These are phyloP conservation scores for Juglanconis sp. DNA, from an alignment of 2,329 filamentous ascomycete genomes.

Conservation along the genomic window DNA sequence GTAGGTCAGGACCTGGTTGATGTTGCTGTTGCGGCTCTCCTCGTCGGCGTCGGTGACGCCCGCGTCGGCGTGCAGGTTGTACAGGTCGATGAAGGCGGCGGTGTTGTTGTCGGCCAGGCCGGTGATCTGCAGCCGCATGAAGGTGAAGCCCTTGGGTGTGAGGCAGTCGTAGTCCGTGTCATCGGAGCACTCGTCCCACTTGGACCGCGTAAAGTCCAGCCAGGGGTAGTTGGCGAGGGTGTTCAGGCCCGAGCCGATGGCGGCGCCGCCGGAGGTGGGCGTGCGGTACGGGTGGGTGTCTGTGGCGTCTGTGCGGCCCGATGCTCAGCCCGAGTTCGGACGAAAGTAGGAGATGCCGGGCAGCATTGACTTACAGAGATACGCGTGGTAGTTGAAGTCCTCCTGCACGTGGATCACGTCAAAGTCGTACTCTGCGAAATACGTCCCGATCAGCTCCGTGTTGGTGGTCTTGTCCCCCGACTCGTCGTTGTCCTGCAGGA, in stretches of 20 bases:
- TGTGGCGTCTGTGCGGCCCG: conserved; percentile 38
- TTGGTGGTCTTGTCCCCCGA: conserved; percentile 61
- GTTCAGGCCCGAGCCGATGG: conserved; percentile 63
- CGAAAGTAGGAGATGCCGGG: background rate
- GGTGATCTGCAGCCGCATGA: conserved; percentile 56
- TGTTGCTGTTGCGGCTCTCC: conserved; percentile 53
- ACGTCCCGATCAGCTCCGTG: conserved; percentile 51
- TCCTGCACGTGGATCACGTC: conserved; percentile 66
- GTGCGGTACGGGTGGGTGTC: conserved; percentile 60
- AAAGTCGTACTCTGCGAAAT: conserved; percentile 55
- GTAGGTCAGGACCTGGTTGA: conserved; percentile 57
- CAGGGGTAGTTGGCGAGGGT: conserved; percentile 58
- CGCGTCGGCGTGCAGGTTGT: conserved; percentile 67
- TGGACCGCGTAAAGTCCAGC: conserved; percentile 52
- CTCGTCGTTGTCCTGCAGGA: conserved; percentile 58
- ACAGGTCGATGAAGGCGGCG: conserved; percentile 58
- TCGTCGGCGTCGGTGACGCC: conserved; percentile 52
- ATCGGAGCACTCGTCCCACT: conserved; percentile 58
- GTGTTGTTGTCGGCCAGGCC: conserved; percentile 22
- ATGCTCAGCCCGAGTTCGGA: background rate
- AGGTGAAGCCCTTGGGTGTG: conserved; percentile 68
- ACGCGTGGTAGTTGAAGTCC: conserved; percentile 66
- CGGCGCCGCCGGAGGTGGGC: conserved; percentile 61
- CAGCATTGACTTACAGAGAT: conserved; percentile 39
- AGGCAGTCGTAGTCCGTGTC: conserved; percentile 58